Evolutionary conservation across 2,329 filamentous ascomycete species (phyloP).

Genomic region (Pochonia chlamydosporia): DNA sequence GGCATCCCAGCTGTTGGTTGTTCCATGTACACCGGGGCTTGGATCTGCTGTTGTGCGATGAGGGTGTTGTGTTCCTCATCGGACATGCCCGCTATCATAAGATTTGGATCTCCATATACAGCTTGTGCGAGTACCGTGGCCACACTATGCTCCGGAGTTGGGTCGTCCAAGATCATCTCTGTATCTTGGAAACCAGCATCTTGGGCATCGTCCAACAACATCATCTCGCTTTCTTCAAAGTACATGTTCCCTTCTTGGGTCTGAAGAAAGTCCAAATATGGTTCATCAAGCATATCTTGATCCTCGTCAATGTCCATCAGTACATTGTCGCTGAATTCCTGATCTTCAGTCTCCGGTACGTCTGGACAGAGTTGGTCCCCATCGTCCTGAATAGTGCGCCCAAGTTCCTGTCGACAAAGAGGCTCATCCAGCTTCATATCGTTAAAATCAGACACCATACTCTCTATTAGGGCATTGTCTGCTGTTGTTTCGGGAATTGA

Average conservation of each 20-base stretch:
- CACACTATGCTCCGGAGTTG: no score
- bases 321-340: background rate
- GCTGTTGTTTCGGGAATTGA: no score
- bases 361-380: background rate
- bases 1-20: no score
- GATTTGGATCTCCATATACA: no score
- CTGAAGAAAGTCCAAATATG: background rate
- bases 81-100: no score
- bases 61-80: no score
- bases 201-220: no score
- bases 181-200: no score
- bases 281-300: background rate
- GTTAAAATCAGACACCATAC: background rate
- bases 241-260: background rate
- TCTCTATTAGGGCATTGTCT: background rate
- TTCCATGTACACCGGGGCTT: no score
- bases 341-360: background rate
- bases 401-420: background rate
- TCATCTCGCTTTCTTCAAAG: background rate
- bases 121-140: no score
- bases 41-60: no score
- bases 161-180: no score
- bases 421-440: background rate
- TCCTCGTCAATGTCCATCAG: background rate
- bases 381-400: background rate